A percentile compares a stretch with the other conserved stretches of the same genome.
Conservation (phyloP, 148 eudicot species). For the Camellia sinensis region DNA sequence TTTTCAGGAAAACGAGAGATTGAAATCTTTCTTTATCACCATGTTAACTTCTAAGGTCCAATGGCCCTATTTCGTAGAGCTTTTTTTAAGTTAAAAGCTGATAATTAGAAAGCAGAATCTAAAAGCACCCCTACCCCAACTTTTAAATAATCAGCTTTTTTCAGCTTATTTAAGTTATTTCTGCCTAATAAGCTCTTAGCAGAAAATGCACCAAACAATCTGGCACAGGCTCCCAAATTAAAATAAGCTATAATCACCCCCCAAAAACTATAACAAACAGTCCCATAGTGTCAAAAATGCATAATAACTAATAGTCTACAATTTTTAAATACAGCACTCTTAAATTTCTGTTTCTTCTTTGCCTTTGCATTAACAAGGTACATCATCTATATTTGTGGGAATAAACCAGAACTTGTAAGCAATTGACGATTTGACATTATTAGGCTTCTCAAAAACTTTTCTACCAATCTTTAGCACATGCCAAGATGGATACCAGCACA, state of each 20-base stretch:
- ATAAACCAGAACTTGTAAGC: not conserved
- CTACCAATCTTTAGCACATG: not conserved
- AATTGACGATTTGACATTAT: not conserved
- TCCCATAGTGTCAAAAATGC: not conserved
- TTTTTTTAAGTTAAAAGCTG: too few species aligned
- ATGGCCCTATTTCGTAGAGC: too few species aligned
- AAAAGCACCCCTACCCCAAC: too few species aligned
- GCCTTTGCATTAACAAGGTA: constrained; percentile 1
- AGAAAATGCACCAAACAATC: too few species aligned
- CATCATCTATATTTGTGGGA: not conserved
- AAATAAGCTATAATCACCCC: too few species aligned
- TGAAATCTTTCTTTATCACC: not conserved
- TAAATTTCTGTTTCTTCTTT: not conserved
- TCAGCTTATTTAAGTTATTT: too few species aligned
- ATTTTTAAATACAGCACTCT: too few species aligned
- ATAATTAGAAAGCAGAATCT: too few species aligned
- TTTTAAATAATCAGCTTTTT: too few species aligned
- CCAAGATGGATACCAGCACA: not conserved
- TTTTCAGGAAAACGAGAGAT: not conserved
- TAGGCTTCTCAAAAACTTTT: not conserved
- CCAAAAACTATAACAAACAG: too few species aligned
- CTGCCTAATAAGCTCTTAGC: too few species aligned
- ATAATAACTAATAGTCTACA: not conserved
- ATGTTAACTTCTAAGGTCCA: not conserved
- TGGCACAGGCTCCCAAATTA: too few species aligned